phyloP scores from a whole-genome alignment of 73 alveolate species.

The Paramecium biaurelia region DNA sequence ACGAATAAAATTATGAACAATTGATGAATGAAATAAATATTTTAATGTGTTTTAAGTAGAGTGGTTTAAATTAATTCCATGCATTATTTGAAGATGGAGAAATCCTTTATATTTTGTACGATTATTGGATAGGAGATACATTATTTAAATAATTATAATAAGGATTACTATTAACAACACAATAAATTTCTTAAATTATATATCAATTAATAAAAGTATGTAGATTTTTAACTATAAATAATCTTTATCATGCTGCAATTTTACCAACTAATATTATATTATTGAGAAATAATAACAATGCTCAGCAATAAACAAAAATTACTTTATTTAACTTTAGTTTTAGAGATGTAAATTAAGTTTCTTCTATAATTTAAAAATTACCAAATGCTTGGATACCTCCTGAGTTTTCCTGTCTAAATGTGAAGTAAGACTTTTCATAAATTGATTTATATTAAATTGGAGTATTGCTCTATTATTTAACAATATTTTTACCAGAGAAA shows the following conservation, averaged over 20 bases:
- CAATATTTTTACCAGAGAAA: neutral
- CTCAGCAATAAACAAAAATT: neutral
- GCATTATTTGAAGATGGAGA: conserved; percentile 39
- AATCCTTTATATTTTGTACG: neutral
- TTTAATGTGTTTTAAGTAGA: conserved; percentile 39
- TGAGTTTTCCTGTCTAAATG: neutral
- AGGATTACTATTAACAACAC: neutral
- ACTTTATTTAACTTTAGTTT: neutral
- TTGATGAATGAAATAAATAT: conserved; percentile 47
- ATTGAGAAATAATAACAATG: neutral
- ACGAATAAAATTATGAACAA: neutral
- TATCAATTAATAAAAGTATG: neutral
- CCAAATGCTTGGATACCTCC: conserved; percentile 49
- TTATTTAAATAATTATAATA: neutral
- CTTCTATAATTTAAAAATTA: neutral
- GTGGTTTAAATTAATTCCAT: neutral
- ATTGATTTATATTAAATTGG: conserved; percentile 34
- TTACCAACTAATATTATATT: conserved; percentile 1
- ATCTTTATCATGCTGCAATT: conserved; percentile 26
- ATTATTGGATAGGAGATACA: conserved; percentile 41
- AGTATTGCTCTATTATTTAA: neutral
- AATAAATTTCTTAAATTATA: neutral
- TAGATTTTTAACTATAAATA: neutral
- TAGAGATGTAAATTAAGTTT: neutral
- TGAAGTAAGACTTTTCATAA: neutral